A percentile compares a stretch with the other conserved stretches of the same genome.
These are phyloP conservation scores for Zoysia pacifica DNA, from an alignment of 176 grass and related monocot species.

Conservation along the genomic window DNA sequence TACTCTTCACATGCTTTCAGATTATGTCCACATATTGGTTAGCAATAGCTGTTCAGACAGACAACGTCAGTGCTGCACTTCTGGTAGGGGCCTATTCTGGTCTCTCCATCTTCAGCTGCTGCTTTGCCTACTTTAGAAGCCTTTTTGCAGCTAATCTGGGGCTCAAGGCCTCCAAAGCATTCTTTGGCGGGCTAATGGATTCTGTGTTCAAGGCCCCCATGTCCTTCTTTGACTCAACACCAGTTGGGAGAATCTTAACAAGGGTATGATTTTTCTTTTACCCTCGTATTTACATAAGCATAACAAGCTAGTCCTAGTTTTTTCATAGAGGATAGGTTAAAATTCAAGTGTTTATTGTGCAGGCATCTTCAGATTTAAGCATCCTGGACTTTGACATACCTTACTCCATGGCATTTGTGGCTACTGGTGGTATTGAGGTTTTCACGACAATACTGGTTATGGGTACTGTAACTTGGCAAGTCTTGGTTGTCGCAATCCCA, in stretches of 20 bases:
- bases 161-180: slow-evolving; percentile 80
- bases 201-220: slow-evolving; percentile 91
- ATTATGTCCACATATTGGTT: slow-evolving; percentile 78
- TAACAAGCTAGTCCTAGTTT: background rate
- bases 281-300: background rate
- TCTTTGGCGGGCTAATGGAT: slow-evolving; percentile 76
- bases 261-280: slow-evolving; percentile 56
- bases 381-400: slow-evolving; percentile 97
- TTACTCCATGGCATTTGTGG: slow-evolving; percentile 74
- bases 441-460: slow-evolving; percentile 53
- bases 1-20: slow-evolving; percentile 55
- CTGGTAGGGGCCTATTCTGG: slow-evolving; percentile 76
- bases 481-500: slow-evolving; percentile 74
- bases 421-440: slow-evolving; percentile 50
- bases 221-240: slow-evolving; percentile 95
- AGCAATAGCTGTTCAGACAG: slow-evolving; percentile 69
- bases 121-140: slow-evolving; percentile 68
- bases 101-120: slow-evolving; percentile 62
- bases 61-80: slow-evolving; percentile 49
- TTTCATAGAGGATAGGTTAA: background rate
- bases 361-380: slow-evolving; percentile 97
- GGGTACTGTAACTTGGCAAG: slow-evolving; percentile 82
- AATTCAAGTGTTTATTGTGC: slow-evolving; percentile 24
- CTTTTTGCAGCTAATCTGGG: slow-evolving; percentile 55
- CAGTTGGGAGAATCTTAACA: slow-evolving; percentile 89